These are phyloP conservation scores for Avena eriantha DNA, from an alignment of 176 grass and related monocot species.

Conservation along the genomic window DNA sequence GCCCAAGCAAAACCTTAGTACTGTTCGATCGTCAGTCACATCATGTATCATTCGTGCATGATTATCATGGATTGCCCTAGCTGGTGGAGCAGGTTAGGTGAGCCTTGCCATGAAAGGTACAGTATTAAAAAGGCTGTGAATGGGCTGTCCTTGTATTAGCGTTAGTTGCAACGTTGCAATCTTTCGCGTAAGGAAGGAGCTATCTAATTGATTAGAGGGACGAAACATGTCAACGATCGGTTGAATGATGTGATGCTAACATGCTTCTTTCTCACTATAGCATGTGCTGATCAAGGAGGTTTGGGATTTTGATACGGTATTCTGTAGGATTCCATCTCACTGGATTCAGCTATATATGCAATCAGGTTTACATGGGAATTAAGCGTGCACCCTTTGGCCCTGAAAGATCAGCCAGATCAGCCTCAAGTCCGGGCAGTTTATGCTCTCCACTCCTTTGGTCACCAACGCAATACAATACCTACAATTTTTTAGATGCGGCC, in stretches of 20 bases:
- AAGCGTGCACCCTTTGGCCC: too few species aligned
- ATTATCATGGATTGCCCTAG: conserved; percentile 18
- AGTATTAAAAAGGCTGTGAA: background rate
- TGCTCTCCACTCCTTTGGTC: background rate
- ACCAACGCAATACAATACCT: background rate
- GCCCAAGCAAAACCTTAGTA: background rate
- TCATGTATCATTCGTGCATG: background rate
- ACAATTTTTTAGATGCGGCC: background rate
- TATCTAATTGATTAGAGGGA: conserved; percentile 15
- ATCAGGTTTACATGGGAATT: too few species aligned
- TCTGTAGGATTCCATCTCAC: too few species aligned
- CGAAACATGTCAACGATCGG: conserved; percentile 23
- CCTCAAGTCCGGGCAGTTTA: too few species aligned
- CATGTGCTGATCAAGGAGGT: conserved; percentile 5
- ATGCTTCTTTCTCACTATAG: background rate
- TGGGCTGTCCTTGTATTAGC: conserved; percentile 10
- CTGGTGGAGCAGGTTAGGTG: conserved; percentile 33
- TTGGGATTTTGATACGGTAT: background rate
- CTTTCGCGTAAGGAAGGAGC: conserved; percentile 37
- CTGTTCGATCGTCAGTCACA: background rate
- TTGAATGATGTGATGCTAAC: conserved; percentile 27
- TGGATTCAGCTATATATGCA: too few species aligned
- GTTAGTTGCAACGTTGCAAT: conserved; percentile 36
- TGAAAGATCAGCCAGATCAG: too few species aligned
- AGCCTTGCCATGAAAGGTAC: conserved; percentile 30